Evolutionary conservation across 495 filamentous ascomycete species (phyloP).

Genomic region (Neurospora sublineolata): DNA sequence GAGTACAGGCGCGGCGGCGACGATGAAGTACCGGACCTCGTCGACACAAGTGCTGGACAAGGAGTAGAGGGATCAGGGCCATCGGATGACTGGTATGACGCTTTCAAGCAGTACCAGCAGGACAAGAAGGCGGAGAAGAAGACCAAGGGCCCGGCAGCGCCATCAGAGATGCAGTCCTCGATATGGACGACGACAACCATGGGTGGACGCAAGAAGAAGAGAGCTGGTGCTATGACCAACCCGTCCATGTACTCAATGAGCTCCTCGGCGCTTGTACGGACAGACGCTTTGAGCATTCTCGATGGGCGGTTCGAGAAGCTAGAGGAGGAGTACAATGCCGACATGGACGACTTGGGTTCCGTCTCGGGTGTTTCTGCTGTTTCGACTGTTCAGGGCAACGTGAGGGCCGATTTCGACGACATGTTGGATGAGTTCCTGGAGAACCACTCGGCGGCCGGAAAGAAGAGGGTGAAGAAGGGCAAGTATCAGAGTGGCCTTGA

Average conservation of each 20-base stretch:
- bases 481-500: constrained; percentile 69
- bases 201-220: constrained; percentile 67
- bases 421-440: constrained; percentile 92
- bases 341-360: constrained; percentile 48
- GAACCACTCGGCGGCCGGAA: constrained; percentile 61
- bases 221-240: constrained; percentile 80
- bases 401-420: constrained; percentile 65
- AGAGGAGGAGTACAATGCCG: constrained; percentile 70
- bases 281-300: constrained; percentile 74
- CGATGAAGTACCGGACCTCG: constrained; percentile 39
- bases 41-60: constrained; percentile 29
- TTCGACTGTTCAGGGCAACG: constrained; percentile 44
- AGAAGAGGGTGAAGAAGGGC: constrained; percentile 73
- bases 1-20: constrained; percentile 29
- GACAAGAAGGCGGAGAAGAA: constrained; percentile 43
- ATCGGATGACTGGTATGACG: constrained; percentile 66
- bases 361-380: constrained; percentile 35
- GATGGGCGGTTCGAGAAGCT: constrained; percentile 88
- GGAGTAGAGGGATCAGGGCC: constrained; percentile 27
- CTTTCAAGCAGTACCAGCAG: constrained; percentile 84
- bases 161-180: constrained; percentile 59
- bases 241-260: constrained; percentile 94
- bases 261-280: constrained; percentile 75
- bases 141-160: constrained; percentile 30
- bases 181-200: constrained; percentile 70